Evolutionary conservation across 2,329 filamentous ascomycete genomes (phyloP).

Genomic region (Tolypocladium pustulatum): DNA sequence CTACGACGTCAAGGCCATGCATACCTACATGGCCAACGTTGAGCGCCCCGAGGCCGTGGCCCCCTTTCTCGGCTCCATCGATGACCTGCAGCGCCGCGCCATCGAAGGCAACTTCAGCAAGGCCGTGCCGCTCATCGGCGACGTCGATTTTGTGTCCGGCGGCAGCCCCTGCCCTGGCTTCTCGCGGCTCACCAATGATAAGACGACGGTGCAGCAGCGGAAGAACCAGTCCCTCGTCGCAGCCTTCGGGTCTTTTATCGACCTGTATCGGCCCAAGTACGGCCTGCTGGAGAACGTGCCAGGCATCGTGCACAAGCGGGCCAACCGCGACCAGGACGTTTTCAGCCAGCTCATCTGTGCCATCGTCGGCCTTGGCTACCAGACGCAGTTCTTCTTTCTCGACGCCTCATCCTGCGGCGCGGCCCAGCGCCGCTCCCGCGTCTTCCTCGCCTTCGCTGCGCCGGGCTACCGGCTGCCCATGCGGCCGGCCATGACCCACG

Average conservation of each 20-base stretch:
- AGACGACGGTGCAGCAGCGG: constrained; percentile 41
- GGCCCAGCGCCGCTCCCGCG: constrained; percentile 52
- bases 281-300: constrained; percentile 70
- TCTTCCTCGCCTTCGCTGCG: constrained; percentile 64
- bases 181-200: constrained; percentile 50
- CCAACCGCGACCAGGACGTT: constrained; percentile 46
- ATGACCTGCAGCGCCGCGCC: constrained; percentile 50
- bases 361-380: constrained; percentile 68
- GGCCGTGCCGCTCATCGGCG: constrained; percentile 46
- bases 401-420: constrained; percentile 62
- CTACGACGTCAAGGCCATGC: constrained; percentile 49
- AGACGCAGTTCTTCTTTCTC: constrained; percentile 55
- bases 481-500: constrained; percentile 51
- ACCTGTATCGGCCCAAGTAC: constrained; percentile 66
- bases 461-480: constrained; percentile 49
- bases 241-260: constrained; percentile 63
- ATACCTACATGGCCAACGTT: constrained; percentile 63
- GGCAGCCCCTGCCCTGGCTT: constrained; percentile 75
- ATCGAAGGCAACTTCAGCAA: constrained; percentile 37
- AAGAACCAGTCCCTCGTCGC: constrained; percentile 70
- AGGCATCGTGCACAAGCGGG: constrained; percentile 44
- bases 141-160: constrained; percentile 59
- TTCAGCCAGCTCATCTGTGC: constrained; percentile 65
- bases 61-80: constrained; percentile 61
- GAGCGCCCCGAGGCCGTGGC: constrained; percentile 26